A percentile compares a stretch with the other conserved stretches of the same genome.
Evolutionary conservation across 2,329 filamentous ascomycete species (phyloP).

Genomic region (Colletotrichum aenigma): DNA sequence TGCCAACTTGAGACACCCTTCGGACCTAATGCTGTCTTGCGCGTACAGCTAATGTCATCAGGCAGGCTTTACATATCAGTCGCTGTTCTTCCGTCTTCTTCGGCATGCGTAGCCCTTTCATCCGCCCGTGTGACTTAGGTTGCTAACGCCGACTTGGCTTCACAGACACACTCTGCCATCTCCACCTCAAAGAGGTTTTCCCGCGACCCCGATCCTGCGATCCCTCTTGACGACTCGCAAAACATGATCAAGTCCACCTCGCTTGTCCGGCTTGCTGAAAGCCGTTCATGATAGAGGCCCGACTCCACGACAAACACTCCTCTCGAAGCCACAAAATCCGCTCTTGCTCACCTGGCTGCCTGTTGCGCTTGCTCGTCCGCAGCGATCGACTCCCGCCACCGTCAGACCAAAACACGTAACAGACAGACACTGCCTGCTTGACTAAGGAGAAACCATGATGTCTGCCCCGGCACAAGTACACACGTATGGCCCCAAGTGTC

Average conservation of each 20-base stretch:
- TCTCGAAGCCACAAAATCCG: neutral
- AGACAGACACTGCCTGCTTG: neutral
- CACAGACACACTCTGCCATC: neutral
- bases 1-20: neutral
- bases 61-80: neutral
- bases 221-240: neutral
- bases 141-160: neutral
- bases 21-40: neutral
- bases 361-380: neutral
- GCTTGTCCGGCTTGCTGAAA: neutral
- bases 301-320: neutral
- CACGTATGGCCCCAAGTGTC: constrained; percentile 65
- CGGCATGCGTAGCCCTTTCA: neutral
- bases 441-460: neutral
- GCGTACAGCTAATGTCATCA: neutral
- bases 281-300: neutral
- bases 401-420: neutral
- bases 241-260: neutral
- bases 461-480: constrained; percentile 39
- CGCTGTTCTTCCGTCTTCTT: neutral
- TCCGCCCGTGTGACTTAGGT: neutral
- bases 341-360: neutral
- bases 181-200: neutral
- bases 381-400: neutral
- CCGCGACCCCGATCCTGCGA: neutral